phyloP scores from a whole-genome alignment of 1,284 basidiomycete species.

The Malassezia cuniculi region DNA sequence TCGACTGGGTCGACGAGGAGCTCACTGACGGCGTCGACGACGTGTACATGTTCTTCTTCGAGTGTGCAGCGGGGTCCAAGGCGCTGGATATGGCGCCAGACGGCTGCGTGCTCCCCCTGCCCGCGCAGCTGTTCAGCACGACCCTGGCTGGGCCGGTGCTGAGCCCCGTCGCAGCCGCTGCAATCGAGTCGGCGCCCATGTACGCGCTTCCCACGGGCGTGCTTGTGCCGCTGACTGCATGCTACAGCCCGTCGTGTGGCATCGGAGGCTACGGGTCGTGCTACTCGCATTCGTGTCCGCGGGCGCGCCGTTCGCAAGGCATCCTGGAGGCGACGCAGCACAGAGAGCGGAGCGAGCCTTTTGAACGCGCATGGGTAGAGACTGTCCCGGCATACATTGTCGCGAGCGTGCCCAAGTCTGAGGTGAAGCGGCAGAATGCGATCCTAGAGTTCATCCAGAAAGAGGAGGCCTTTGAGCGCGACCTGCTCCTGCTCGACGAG shows the following conservation, averaged over 20 bases:
- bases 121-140: slow-evolving; percentile 13
- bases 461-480: slow-evolving; percentile 78
- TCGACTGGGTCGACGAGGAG: slow-evolving; percentile 77
- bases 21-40: slow-evolving; percentile 83
- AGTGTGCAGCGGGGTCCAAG: slow-evolving; percentile 45
- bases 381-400: slow-evolving; percentile 60
- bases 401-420: slow-evolving; percentile 57
- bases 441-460: slow-evolving; percentile 81
- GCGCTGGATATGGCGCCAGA: slow-evolving; percentile 1
- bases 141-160: not conserved
- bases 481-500: slow-evolving; percentile 67
- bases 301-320: slow-evolving; percentile 1
- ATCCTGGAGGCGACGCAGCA: not conserved
- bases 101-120: slow-evolving; percentile 17
- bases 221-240: slow-evolving; percentile 88
- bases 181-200: slow-evolving; percentile 49
- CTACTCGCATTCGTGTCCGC: slow-evolving; percentile 28
- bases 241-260: slow-evolving; percentile 92
- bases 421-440: slow-evolving; percentile 73
- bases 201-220: slow-evolving; percentile 75
- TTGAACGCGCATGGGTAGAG: slow-evolving; percentile 58
- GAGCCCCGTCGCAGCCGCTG: slow-evolving; percentile 8
- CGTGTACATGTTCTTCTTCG: slow-evolving; percentile 89
- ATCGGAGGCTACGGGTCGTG: slow-evolving; percentile 14
- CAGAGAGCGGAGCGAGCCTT: slow-evolving; percentile 8